phyloP scores from a whole-genome alignment of 139 green algal species.

The Volvox reticuliferus region DNA sequence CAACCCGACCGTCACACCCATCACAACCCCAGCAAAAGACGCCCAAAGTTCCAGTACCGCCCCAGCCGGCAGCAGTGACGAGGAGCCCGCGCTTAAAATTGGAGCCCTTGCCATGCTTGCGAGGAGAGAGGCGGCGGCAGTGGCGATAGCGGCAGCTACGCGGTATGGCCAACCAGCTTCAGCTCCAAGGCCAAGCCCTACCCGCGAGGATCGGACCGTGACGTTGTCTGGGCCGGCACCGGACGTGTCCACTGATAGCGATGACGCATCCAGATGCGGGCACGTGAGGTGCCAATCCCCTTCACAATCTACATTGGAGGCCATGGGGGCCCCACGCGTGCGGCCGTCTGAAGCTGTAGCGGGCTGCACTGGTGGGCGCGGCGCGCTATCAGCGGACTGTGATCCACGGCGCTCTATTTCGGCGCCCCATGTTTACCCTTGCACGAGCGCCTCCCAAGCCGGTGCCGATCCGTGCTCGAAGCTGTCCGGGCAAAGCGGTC shows the following conservation, averaged over 20 bases:
- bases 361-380: background rate
- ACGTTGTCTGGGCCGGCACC: background rate
- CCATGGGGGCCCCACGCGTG: too few species aligned
- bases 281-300: background rate
- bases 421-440: background rate
- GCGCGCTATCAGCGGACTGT: background rate
- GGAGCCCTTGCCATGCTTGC: background rate
- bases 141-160: background rate
- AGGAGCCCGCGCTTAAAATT: background rate
- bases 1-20: conserved; percentile 35
- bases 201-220: background rate
- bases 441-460: too few species aligned
- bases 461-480: too few species aligned
- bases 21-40: conserved; percentile 35
- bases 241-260: background rate
- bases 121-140: background rate
- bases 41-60: background rate
- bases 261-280: background rate
- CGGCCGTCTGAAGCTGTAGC: too few species aligned
- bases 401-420: background rate
- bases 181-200: background rate
- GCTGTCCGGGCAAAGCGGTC: too few species aligned
- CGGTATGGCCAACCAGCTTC: background rate
- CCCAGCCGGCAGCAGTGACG: background rate
- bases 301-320: too few species aligned